phyloP scores from a whole-genome alignment of 192 early-diverging fungal species.

The Chytriomyces sp. region DNA sequence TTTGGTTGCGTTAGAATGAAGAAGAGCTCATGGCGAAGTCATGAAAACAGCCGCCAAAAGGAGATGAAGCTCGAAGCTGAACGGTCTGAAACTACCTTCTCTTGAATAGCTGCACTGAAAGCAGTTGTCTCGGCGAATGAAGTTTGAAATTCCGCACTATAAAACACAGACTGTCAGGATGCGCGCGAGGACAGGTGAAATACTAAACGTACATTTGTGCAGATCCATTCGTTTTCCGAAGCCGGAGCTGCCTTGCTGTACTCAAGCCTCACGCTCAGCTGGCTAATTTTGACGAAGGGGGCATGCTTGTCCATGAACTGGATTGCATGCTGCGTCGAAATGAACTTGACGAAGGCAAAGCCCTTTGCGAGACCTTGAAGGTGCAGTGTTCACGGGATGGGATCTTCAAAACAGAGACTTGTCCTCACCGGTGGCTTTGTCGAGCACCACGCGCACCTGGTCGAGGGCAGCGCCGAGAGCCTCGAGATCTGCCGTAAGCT shows the following conservation, averaged over 20 bases:
- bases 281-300: background rate
- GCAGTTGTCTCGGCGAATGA: constrained; percentile 9
- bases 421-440: constrained; percentile 7
- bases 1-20: too few relatives aligned
- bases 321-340: constrained; percentile 23
- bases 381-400: background rate
- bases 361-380: constrained; percentile 25
- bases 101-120: constrained; percentile 20
- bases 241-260: constrained; percentile 7
- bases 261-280: constrained; percentile 14
- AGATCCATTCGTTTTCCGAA: constrained; percentile 31
- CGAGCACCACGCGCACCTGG: constrained; percentile 24
- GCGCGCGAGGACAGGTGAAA: background rate
- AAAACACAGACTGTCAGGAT: background rate
- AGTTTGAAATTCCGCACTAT: constrained; percentile 31
- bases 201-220: constrained; percentile 14
- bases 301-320: constrained; percentile 21
- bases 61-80: too few relatives aligned
- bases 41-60: too few relatives aligned
- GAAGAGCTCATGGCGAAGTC: too few relatives aligned
- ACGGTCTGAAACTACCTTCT: constrained; percentile 12
- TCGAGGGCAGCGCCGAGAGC: constrained; percentile 9
- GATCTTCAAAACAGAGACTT: background rate
- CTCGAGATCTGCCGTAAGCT: constrained; percentile 21
- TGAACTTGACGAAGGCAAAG: constrained; percentile 36